Conservation (phyloP, 441 rosid species). For the Viola pubescens region DNA sequence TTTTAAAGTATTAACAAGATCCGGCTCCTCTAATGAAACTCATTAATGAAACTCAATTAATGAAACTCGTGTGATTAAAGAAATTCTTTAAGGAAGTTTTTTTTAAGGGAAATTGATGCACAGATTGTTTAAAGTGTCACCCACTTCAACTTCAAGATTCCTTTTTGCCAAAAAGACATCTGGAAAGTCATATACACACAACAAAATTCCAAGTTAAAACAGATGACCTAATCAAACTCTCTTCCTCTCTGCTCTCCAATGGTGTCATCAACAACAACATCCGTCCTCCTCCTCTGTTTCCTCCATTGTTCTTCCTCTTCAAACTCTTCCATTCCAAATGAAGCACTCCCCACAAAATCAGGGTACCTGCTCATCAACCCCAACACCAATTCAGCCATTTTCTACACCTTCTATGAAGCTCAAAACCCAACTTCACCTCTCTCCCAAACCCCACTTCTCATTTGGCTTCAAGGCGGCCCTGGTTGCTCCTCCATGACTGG, state of each 20-base stretch:
- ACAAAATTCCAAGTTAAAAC: no score
- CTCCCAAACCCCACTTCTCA: conserved; percentile 51
- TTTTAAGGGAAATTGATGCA: no score
- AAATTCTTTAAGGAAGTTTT: no score
- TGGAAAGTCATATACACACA: no score
- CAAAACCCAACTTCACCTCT: conserved; percentile 37
- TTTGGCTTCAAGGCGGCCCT: conserved; percentile 92
- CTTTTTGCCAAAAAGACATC: no score
- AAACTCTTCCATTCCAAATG: conserved; percentile 31
- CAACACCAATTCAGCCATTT: conserved; percentile 49
- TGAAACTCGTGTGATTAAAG: no score
- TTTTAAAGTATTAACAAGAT: no score
- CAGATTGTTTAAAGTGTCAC: no score
- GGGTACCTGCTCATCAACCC: conserved; percentile 65
- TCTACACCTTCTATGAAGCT: conserved; percentile 72
- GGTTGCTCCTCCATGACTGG: conserved; percentile 90
- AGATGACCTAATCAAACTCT: no score
- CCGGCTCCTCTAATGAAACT: no score
- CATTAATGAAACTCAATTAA: no score
- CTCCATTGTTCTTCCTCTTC: conserved; percentile 13
- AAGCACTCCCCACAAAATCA: conserved; percentile 64
- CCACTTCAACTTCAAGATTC: no score
- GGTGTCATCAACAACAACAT: conserved; percentile 21
- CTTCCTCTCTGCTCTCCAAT: conserved; percentile 7
- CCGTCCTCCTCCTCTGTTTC: conserved; percentile 12